phyloP scores from a whole-genome alignment of 2,329 filamentous ascomycete species.

The Epicoccum nigrum region DNA sequence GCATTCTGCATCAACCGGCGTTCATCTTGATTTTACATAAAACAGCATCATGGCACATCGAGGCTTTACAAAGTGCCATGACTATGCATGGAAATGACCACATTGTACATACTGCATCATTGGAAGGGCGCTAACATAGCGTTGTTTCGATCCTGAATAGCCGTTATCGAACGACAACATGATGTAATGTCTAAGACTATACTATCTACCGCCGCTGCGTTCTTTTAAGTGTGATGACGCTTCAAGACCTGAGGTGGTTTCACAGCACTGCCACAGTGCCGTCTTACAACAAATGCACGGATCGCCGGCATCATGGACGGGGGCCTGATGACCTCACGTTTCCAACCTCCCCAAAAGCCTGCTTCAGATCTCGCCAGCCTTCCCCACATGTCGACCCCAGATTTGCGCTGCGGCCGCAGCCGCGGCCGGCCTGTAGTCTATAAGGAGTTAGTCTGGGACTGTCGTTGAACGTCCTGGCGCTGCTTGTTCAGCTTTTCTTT shows the following conservation, averaged over 20 bases:
- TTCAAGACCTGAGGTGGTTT: too few relatives aligned
- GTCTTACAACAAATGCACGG: not conserved
- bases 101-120: not conserved
- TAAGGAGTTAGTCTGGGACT: too few relatives aligned
- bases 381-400: conserved; percentile 9
- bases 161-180: not conserved
- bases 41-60: not conserved
- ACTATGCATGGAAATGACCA: not conserved
- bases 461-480: too few relatives aligned
- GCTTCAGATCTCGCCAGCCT: conserved; percentile 8
- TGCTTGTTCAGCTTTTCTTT: too few relatives aligned
- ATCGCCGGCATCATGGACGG: conserved; percentile 5
- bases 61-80: not conserved
- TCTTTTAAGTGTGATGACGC: not conserved
- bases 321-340: conserved; percentile 15
- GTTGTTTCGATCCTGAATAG: not conserved
- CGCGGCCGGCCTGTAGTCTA: not conserved
- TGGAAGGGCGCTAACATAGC: not conserved
- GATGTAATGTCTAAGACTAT: not conserved
- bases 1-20: conserved; percentile 5
- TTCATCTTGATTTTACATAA: not conserved
- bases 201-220: too few relatives aligned
- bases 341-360: conserved; percentile 6
- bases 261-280: not conserved
- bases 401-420: conserved; percentile 4